Conservation (phyloP, 768 basidiomycete species). For the Tricholoma saponaceum region DNA sequence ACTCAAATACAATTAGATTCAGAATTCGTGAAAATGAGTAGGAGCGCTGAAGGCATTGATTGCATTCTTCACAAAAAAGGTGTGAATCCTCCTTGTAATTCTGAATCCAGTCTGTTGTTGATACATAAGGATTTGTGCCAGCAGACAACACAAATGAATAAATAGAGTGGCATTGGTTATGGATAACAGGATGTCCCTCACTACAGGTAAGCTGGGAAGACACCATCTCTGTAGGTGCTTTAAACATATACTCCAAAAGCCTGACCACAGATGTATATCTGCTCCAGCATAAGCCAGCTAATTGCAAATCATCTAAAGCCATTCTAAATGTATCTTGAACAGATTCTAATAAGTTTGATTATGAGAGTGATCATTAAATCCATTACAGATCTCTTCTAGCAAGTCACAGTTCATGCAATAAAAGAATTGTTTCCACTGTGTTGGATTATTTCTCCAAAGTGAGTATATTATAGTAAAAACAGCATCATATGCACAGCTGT, state of each 20-base stretch:
- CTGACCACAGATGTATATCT: no score
- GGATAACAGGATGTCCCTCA: not conserved
- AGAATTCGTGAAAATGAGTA: not conserved
- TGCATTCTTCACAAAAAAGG: not conserved
- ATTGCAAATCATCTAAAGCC: not conserved
- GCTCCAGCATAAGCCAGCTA: not conserved
- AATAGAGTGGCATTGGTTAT: not conserved
- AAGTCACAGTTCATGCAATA: no score
- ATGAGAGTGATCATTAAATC: no score
- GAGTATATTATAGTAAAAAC: no score
- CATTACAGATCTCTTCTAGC: no score
- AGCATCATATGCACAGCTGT: no score
- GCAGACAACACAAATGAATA: not conserved
- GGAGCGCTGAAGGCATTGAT: not conserved
- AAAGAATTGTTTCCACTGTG: not conserved
- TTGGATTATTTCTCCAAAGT: not conserved
- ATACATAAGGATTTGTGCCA: not conserved
- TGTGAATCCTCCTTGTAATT: not conserved
- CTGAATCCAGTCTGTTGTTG: not conserved
- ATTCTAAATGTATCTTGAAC: no score
- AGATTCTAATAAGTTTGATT: no score
- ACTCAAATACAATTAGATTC: conserved; percentile 3
- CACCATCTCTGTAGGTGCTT: not conserved
- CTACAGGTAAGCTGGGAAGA: not conserved
- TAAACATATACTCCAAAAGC: not conserved